Percentiles rank a stretch among this genome's conserved stretches.
phyloP scores from a whole-genome alignment of 139 green algal genomes.

The Auxenochlorella protothecoides region DNA sequence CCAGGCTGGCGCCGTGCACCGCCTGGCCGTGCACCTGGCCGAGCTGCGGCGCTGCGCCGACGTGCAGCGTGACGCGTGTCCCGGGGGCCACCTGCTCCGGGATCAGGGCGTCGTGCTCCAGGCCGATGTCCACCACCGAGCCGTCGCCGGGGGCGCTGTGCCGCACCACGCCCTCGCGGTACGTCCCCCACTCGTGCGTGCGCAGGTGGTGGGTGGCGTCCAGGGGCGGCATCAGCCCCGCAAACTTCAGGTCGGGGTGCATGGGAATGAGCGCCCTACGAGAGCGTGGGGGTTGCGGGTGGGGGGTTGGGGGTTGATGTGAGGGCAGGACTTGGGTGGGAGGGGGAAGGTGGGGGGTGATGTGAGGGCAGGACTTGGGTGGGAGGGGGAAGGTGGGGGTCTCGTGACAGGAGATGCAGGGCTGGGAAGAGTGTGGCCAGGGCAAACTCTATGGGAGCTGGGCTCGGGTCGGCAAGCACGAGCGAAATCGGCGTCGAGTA shows the following conservation, averaged over 20 bases:
- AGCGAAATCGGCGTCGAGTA: too few relatives aligned
- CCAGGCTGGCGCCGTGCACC: conserved; percentile 17
- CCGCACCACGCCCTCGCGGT: conserved; percentile 70
- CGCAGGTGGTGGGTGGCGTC: conserved; percentile 81
- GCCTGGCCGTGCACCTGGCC: neutral
- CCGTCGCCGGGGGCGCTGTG: conserved; percentile 17
- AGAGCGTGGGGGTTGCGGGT: too few relatives aligned
- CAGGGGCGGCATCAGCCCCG: conserved; percentile 60
- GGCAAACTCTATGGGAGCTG: too few relatives aligned
- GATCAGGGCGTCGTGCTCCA: conserved; percentile 39
- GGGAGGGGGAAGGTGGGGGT: neutral
- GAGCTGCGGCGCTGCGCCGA: too few relatives aligned
- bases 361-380: neutral
- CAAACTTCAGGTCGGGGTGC: conserved; percentile 48
- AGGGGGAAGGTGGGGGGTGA: neutral
- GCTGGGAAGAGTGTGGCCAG: too few relatives aligned
- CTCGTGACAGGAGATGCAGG: neutral
- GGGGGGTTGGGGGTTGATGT: neutral
- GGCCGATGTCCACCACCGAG: conserved; percentile 61
- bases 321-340: neutral
- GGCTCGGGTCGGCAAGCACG: too few relatives aligned
- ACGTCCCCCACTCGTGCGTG: conserved; percentile 67
- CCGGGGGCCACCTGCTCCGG: too few relatives aligned
- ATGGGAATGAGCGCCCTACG: conserved; percentile 49
- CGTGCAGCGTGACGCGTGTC: too few relatives aligned